Evolutionary conservation across 768 basidiomycete genomes (phyloP).

Genomic region (Trametes coccinea): DNA sequence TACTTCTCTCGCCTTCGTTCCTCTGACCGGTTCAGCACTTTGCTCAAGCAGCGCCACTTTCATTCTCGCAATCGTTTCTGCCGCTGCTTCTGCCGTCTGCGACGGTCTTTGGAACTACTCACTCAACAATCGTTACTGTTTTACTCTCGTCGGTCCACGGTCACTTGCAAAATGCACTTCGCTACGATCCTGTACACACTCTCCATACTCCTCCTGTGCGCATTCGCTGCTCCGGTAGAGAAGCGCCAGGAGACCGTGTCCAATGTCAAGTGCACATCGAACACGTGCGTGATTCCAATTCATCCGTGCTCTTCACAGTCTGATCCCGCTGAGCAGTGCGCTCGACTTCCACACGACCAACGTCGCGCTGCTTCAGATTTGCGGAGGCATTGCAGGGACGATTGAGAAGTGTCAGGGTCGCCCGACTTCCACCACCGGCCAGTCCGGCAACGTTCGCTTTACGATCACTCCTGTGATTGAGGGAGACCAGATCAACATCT

Average conservation of each 20-base stretch:
- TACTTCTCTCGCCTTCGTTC: constrained; percentile 8
- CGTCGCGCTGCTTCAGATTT: constrained; percentile 32
- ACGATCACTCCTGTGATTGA: constrained; percentile 25
- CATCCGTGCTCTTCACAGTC: not conserved
- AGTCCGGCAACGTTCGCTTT: constrained; percentile 28
- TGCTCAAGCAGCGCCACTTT: constrained; percentile 19
- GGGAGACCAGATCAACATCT: constrained; percentile 31
- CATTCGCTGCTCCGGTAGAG: constrained; percentile 25
- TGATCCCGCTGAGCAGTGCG: constrained; percentile 8
- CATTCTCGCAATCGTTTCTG: constrained; percentile 6
- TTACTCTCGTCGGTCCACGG: not conserved
- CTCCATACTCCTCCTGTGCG: constrained; percentile 21
- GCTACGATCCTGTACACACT: constrained; percentile 23
- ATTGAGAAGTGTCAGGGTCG: constrained; percentile 32
- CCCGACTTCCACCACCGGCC: constrained; percentile 28
- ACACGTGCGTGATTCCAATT: constrained; percentile 13
- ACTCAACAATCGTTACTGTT: constrained; percentile 1
- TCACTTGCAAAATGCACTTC: constrained; percentile 20
- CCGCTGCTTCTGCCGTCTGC: constrained; percentile 23
- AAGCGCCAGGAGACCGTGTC: constrained; percentile 24
- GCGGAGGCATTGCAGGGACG: constrained; percentile 32
- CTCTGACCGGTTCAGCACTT: constrained; percentile 27
- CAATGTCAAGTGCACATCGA: constrained; percentile 26
- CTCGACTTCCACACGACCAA: constrained; percentile 31
- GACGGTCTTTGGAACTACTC: constrained; percentile 23